A percentile compares a stretch with the other conserved stretches of the same genome.
Evolutionary conservation across 352 stramenopile species (phyloP).

Genomic region (Pythium angustatum): DNA sequence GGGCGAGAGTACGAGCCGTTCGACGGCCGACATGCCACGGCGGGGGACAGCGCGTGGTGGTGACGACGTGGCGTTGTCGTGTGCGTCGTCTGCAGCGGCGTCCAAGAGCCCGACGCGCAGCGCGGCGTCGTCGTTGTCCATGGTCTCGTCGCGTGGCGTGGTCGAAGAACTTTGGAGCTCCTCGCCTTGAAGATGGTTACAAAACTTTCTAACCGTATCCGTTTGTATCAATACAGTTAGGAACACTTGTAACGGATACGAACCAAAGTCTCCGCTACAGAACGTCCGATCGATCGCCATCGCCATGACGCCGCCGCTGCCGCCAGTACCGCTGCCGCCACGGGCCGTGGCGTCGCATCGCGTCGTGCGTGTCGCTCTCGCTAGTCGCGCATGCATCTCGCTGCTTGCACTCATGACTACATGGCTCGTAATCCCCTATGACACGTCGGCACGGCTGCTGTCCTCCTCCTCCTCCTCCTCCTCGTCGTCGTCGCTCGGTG

Average conservation of each 20-base stretch:
- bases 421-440: slow-evolving; percentile 57
- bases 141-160: background rate
- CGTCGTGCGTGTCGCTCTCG: slow-evolving; percentile 52
- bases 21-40: slow-evolving; percentile 44
- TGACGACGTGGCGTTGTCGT: background rate
- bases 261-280: too few relatives aligned
- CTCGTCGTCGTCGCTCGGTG: slow-evolving; percentile 14
- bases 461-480: background rate
- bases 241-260: background rate
- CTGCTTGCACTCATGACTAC: slow-evolving; percentile 47
- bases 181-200: background rate
- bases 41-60: background rate
- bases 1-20: slow-evolving; percentile 71
- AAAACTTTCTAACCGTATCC: background rate
- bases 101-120: too few relatives aligned
- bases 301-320: slow-evolving; percentile 1
- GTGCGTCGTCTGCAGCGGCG: background rate
- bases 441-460: slow-evolving; percentile 58
- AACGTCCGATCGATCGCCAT: too few relatives aligned
- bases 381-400: slow-evolving; percentile 48
- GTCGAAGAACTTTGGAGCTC: background rate
- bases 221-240: background rate
- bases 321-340: too few relatives aligned
- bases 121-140: background rate
- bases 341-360: slow-evolving; percentile 24